A percentile compares a stretch with the other conserved stretches of the same genome.
phyloP scores from a whole-genome alignment of 192 early-diverging fungal genomes.

The Dimargaris xerosporica region DNA sequence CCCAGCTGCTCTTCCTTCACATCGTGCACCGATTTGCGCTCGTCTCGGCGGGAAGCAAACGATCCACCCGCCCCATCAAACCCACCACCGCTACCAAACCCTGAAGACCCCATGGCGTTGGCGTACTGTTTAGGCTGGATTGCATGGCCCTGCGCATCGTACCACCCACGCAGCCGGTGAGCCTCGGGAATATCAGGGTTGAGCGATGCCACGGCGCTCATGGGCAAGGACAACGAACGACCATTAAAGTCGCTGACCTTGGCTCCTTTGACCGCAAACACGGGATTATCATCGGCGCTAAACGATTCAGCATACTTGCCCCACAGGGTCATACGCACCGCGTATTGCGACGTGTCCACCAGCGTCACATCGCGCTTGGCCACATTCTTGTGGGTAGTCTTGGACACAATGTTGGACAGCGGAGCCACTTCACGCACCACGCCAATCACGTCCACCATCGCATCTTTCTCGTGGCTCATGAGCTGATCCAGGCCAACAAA shows the following conservation, averaged over 20 bases:
- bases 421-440: slow-evolving; percentile 50
- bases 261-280: slow-evolving; percentile 74
- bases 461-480: slow-evolving; percentile 49
- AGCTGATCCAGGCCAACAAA: slow-evolving; percentile 57
- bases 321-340: slow-evolving; percentile 75
- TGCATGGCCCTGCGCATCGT: slow-evolving; percentile 22
- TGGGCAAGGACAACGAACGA: slow-evolving; percentile 35
- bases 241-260: slow-evolving; percentile 81
- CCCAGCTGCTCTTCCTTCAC: slow-evolving; percentile 59
- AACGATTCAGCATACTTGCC: slow-evolving; percentile 63
- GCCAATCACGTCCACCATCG: slow-evolving; percentile 60
- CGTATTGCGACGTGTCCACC: slow-evolving; percentile 55
- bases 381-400: slow-evolving; percentile 31
- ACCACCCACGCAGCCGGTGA: slow-evolving; percentile 53
- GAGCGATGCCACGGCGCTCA: slow-evolving; percentile 26
- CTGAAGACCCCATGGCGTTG: slow-evolving; percentile 17
- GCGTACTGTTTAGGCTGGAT: slow-evolving; percentile 20
- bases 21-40: slow-evolving; percentile 45
- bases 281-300: slow-evolving; percentile 25
- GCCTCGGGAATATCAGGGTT: slow-evolving; percentile 72
- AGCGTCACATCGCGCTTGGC: slow-evolving; percentile 71
- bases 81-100: slow-evolving; percentile 15
- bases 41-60: slow-evolving; percentile 16
- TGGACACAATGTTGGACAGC: slow-evolving; percentile 39
- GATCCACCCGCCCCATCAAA: slow-evolving; percentile 12